Base-by-base conservation (phyloP, 2,329 filamentous ascomycete species). In the Basipetospora sp. region DNA sequence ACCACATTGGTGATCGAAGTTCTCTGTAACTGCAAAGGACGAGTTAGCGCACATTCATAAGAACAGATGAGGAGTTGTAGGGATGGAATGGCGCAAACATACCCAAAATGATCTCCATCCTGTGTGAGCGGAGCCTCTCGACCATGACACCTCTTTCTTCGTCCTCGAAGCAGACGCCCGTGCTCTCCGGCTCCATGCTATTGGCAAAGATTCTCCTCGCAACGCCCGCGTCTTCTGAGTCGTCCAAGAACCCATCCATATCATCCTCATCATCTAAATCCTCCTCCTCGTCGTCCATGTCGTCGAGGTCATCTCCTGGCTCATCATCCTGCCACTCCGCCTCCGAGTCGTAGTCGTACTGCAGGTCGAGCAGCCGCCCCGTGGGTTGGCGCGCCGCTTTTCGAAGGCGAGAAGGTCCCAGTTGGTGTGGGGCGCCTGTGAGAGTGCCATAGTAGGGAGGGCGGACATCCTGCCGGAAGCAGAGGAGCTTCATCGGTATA, bases 181-280 rank as follows among this genome's bases (percentile, higher is more conserved):
- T 84, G 51, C 71, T 81, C 30, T 80, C 64, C 1, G 86, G 84
- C 50, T 87, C 74, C 49, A 92, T 67, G 45, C 83, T 76, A 20
- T 77, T 74, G 63, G 71, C 48, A 71, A 59, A 77, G 56, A 53
- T 71, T 62, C 63, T 71, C 69, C 54, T 65, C 45, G 58, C 63
- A 52, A 57, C 60, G 42, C 60, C 70, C 50, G 56, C 51, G 43
- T 90, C 83, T 38, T 92, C 83, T 5, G 83, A 83, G 48, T 92
- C 84, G 47, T 94, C 87, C 2, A 94, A 64, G 50, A 94, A 94
- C 14, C 77, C 87, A 4, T 85, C 83, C 77, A 94, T 80, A 42
- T 92, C 86, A 13, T 83, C 80, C n/a, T 75, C 79, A 40, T 80
- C 80, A 41, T 81, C 80, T 0, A 65, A 45, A n/a, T 70, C 87